phyloP scores from a whole-genome alignment of 2,329 filamentous ascomycete species.

The Trematosphaeria pertusa region DNA sequence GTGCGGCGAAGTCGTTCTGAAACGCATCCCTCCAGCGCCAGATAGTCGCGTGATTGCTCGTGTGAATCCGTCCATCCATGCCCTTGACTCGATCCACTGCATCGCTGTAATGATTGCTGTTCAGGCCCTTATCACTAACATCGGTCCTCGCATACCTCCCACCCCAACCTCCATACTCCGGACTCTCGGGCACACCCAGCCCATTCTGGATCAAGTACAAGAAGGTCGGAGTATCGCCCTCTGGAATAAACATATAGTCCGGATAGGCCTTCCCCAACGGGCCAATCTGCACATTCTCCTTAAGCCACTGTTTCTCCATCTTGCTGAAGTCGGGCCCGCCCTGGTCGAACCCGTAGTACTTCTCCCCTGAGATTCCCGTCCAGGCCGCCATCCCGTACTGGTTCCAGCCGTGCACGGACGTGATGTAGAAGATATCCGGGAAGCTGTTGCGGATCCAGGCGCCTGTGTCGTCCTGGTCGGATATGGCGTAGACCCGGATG shows the following conservation, averaged over 20 bases:
- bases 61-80: slow-evolving; percentile 40
- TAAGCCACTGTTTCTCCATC: slow-evolving; percentile 60
- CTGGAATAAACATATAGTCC: slow-evolving; percentile 59
- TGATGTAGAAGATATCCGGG: slow-evolving; percentile 64
- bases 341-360: slow-evolving; percentile 55
- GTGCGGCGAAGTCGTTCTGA: slow-evolving; percentile 59
- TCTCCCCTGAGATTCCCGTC: slow-evolving; percentile 62
- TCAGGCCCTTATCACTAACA: slow-evolving; percentile 40
- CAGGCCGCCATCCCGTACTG: slow-evolving; percentile 63
- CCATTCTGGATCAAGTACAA: slow-evolving; percentile 59
- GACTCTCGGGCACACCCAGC: slow-evolving; percentile 55
- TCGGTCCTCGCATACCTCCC: slow-evolving; percentile 52
- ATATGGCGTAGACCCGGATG: slow-evolving; percentile 56
- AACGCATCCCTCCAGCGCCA: slow-evolving; percentile 63
- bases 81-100: slow-evolving; percentile 47
- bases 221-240: slow-evolving; percentile 62
- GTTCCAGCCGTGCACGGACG: slow-evolving; percentile 63
- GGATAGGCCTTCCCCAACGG: slow-evolving; percentile 51
- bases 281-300: slow-evolving; percentile 61
- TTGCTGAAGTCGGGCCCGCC: slow-evolving; percentile 58
- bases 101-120: slow-evolving; percentile 49
- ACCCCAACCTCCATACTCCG: slow-evolving; percentile 59
- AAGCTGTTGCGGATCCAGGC: slow-evolving; percentile 63
- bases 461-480: slow-evolving; percentile 66
- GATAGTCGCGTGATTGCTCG: slow-evolving; percentile 57